Evolutionary conservation across 805 yeast genomes (phyloP).

Genomic region (Saturnispora ahearnii): DNA sequence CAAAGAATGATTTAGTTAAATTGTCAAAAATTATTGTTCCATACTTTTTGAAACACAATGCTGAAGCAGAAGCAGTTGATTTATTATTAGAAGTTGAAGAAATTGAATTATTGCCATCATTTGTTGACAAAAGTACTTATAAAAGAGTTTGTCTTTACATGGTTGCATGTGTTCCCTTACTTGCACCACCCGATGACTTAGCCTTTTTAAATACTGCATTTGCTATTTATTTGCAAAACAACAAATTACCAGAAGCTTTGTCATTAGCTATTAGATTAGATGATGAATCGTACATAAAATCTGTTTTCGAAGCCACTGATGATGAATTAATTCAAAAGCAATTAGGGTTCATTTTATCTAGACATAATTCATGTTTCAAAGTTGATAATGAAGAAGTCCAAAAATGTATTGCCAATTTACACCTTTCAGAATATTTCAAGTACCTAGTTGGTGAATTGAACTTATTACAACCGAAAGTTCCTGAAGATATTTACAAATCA

Average conservation of each 20-base stretch:
- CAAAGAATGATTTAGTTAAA: conserved; percentile 35
- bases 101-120: conserved; percentile 72
- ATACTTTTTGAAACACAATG: conserved; percentile 85
- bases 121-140: conserved; percentile 76
- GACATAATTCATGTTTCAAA: conserved; percentile 74
- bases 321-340: conserved; percentile 78
- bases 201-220: conserved; percentile 83
- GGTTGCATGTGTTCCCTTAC: conserved; percentile 91
- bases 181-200: conserved; percentile 90
- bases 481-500: conserved; percentile 89
- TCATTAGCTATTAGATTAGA: conserved; percentile 84
- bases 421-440: conserved; percentile 66
- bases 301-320: conserved; percentile 72
- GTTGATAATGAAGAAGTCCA: conserved; percentile 67
- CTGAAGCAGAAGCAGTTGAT: conserved; percentile 98
- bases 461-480: conserved; percentile 80
- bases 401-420: conserved; percentile 73
- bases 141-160: conserved; percentile 88
- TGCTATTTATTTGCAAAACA: conserved; percentile 69
- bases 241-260: conserved; percentile 81
- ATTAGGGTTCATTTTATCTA: conserved; percentile 79
- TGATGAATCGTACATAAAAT: conserved; percentile 63
- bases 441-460: conserved; percentile 83
- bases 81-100: conserved; percentile 81
- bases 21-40: conserved; percentile 77